phyloP scores from a whole-genome alignment of 1,139 yeast species.

The Scheffersomyces cryptocercus region DNA sequence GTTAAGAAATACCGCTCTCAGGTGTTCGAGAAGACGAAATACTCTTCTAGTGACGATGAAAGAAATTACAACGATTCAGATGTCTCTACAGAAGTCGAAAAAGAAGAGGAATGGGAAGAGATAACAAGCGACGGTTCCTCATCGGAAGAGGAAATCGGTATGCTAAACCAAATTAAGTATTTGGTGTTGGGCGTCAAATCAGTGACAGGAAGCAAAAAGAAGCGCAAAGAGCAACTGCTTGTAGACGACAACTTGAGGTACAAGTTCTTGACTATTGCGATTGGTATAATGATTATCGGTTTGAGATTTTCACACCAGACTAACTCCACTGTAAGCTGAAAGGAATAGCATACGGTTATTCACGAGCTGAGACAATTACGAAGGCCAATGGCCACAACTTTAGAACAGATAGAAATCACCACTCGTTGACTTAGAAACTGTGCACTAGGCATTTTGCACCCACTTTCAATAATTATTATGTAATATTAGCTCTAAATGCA shows the following conservation, averaged over 20 bases:
- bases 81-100: constrained; percentile 11
- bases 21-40: constrained; percentile 22
- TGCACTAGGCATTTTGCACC: not conserved
- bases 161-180: constrained; percentile 37
- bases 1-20: constrained; percentile 41
- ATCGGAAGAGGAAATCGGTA: constrained; percentile 24
- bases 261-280: constrained; percentile 45
- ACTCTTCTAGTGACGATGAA: constrained; percentile 14
- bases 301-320: constrained; percentile 34
- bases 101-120: constrained; percentile 11
- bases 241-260: constrained; percentile 46
- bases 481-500: not conserved
- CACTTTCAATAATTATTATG: not conserved
- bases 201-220: constrained; percentile 16
- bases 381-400: not conserved
- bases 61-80: constrained; percentile 17
- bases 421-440: not conserved
- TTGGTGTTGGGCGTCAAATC: constrained; percentile 31
- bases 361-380: not conserved
- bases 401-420: not conserved
- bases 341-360: not conserved
- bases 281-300: constrained; percentile 47
- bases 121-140: constrained; percentile 10
- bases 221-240: constrained; percentile 22
- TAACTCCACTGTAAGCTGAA: not conserved